Base-by-base conservation (phyloP, 129 eudicot genomes). In the Lactuca sativa region DNA sequence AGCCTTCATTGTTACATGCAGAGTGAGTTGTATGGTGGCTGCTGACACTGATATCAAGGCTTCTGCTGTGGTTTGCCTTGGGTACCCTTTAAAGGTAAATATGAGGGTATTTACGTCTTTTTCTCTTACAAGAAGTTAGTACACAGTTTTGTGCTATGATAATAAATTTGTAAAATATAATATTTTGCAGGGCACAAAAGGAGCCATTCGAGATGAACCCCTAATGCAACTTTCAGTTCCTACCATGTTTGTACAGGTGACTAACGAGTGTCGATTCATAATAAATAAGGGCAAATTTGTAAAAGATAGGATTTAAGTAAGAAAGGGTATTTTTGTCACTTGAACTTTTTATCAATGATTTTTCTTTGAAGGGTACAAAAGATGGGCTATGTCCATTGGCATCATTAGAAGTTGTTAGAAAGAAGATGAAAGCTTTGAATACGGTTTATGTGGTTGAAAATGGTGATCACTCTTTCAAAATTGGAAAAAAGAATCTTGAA, bases 11-110 rank as follows among this genome's bases (percentile, higher is more conserved):
- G 31, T 75, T 69, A 5, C 57, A 53, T 67, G 72, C 77, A 88
- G 97, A 80, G 88, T 88, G 36, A 76, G 97, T 66, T 91, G 96
- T 84, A 91, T 91, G 97, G 96, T 91, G 38, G 90, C 97, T 48
- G 83, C 71, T 64, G 84, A 58, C 18, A 66, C 83, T 21, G 79
- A 64, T 70, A 64, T 82, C 25, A 52, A 59, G 72, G 96, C 82
- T 65, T 77, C 88, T 69, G 95, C 88, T 62, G 78, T 91, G 9
- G 78, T 91, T 73, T 91, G 97, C 80, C 56, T 91, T 70, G 97
- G 96, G 43, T 88, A 91, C 78, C 97, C 97, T 10, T 59, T 91
- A 70, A 91, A 88, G 96, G 97, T 91, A 65, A 47, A 47, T 47
- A 47, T 12, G 52, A 47, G 74, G 58, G 21, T 9, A 15, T 53